Conservation (phyloP, 257 asterid genomes). For the Solanum ossicruentum region DNA sequence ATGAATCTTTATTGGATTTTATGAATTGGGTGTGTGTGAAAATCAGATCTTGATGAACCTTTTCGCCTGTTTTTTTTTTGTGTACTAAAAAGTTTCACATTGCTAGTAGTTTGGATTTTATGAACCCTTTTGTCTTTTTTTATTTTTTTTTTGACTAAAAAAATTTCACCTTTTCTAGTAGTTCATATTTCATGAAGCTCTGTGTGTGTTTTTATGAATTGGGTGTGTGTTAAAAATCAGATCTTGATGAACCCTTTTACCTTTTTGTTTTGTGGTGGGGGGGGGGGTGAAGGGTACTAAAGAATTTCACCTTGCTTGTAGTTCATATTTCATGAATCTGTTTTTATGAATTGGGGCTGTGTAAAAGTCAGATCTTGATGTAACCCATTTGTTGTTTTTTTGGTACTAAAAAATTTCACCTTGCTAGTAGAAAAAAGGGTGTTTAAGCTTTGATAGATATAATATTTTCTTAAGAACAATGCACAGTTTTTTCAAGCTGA, state of each 20-base stretch:
- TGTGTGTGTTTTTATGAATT: too few species aligned
- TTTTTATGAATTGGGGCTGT: background rate
- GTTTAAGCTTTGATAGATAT: background rate
- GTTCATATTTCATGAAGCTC: too few species aligned
- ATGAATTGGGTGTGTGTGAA: background rate
- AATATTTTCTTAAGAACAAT: background rate
- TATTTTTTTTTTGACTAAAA: too few species aligned
- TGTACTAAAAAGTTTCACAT: too few species aligned
- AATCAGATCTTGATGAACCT: background rate
- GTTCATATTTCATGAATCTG: too few species aligned
- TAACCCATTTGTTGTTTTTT: background rate
- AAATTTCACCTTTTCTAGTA: too few species aligned
- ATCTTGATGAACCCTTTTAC: too few species aligned
- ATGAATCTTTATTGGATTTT: background rate
- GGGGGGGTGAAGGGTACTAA: too few species aligned
- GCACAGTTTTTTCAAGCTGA: background rate
- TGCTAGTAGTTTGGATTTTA: background rate
- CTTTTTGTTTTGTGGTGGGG: too few species aligned
- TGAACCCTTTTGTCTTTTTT: background rate
- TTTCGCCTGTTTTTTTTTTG: background rate
- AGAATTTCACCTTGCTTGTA: too few species aligned
- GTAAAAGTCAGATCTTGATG: background rate
- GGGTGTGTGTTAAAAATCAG: too few species aligned
- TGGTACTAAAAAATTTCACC: too few species aligned
- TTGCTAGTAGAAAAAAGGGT: background rate